Evolutionary conservation across 2,329 filamentous ascomycete species (phyloP).

Genomic region (Fusarium gaditjirri): DNA sequence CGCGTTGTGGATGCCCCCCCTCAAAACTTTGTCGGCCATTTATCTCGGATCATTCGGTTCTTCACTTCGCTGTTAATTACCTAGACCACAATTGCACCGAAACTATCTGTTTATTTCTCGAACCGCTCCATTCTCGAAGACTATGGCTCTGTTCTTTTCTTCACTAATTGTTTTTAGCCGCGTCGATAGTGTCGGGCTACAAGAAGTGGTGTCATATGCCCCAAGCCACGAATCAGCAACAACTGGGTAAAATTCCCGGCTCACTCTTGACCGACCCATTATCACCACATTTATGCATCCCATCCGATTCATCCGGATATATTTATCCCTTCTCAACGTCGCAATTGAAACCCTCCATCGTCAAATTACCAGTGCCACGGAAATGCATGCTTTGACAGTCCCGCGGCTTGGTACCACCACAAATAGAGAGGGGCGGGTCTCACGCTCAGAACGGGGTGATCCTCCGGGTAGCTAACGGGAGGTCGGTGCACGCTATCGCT

Average conservation of each 20-base stretch:
- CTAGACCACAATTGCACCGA: background rate
- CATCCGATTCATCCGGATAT: background rate
- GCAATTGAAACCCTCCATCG: background rate
- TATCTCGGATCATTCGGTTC: constrained; percentile 1
- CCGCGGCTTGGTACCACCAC: background rate
- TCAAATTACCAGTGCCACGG: background rate
- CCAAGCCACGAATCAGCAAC: background rate
- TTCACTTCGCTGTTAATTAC: background rate
- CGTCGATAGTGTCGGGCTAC: background rate
- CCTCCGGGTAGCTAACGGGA: background rate
- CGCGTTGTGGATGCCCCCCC: background rate
- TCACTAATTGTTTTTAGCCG: background rate
- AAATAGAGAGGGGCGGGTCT: background rate
- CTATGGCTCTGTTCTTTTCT: background rate
- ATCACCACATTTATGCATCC: background rate
- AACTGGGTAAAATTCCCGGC: background rate
- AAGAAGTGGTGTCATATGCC: background rate
- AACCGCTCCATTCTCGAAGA: background rate
- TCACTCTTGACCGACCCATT: background rate
- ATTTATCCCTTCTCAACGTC: background rate
- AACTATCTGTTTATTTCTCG: background rate
- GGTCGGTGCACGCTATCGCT: background rate
- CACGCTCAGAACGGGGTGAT: background rate
- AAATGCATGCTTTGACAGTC: background rate
- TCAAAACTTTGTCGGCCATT: background rate